Evolutionary conservation across 2,329 filamentous ascomycete genomes (phyloP).

Genomic region (Tolypocladium cylindrosporum): DNA sequence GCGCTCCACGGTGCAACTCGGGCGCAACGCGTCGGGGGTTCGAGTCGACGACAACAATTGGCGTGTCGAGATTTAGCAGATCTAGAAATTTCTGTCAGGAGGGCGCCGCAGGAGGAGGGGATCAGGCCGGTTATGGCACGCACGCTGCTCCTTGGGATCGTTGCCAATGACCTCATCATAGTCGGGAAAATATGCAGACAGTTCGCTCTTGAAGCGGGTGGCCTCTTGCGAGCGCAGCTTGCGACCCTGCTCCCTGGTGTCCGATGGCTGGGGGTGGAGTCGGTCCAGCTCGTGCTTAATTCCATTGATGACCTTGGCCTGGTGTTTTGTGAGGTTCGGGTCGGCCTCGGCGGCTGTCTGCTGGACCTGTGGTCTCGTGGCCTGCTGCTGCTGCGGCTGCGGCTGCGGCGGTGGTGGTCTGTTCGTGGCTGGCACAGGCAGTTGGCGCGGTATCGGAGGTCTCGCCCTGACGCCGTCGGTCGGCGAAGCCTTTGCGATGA

Average conservation of each 20-base stretch:
- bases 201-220: slow-evolving; percentile 79
- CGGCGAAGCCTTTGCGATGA: slow-evolving; percentile 25
- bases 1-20: slow-evolving; percentile 15
- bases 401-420: slow-evolving; percentile 10
- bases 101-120: neutral
- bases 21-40: slow-evolving; percentile 18
- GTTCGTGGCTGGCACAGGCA: slow-evolving; percentile 2
- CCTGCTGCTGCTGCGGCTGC: slow-evolving; percentile 6
- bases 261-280: slow-evolving; percentile 37
- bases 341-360: slow-evolving; percentile 11
- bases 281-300: slow-evolving; percentile 51
- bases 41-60: slow-evolving; percentile 59
- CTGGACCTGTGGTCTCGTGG: neutral
- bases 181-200: slow-evolving; percentile 83
- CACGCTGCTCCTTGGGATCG: slow-evolving; percentile 68
- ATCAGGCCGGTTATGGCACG: slow-evolving; percentile 17
- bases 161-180: slow-evolving; percentile 93
- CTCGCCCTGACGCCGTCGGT: slow-evolving; percentile 15
- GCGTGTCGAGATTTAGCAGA: slow-evolving; percentile 60
- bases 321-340: slow-evolving; percentile 34
- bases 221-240: slow-evolving; percentile 82
- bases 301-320: slow-evolving; percentile 50
- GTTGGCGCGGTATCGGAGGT: slow-evolving; percentile 14
- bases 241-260: slow-evolving; percentile 50
- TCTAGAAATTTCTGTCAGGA: slow-evolving; percentile 39